Evolutionary conservation across 495 filamentous ascomycete genomes (phyloP).

Genomic region (Penicillium ochrochloron): DNA sequence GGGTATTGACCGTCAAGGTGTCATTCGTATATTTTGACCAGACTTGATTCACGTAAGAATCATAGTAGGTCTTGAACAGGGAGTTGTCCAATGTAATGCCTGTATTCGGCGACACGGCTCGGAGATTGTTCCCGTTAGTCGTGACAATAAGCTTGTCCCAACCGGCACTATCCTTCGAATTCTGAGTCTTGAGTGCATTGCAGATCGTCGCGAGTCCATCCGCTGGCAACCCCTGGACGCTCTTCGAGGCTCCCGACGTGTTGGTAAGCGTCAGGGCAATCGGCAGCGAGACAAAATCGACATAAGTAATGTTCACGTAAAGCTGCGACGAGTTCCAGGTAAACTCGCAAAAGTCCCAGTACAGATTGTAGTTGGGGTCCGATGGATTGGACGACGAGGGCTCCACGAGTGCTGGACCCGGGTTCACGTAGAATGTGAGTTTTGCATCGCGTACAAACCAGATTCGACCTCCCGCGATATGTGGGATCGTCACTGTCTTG

Average conservation of each 20-base stretch:
- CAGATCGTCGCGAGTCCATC: constrained; percentile 62
- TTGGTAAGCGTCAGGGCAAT: constrained; percentile 65
- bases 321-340: constrained; percentile 70
- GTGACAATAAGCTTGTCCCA: constrained; percentile 68
- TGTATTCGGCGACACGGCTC: constrained; percentile 69
- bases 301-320: constrained; percentile 75
- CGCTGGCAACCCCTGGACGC: constrained; percentile 61
- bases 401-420: constrained; percentile 70
- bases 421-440: constrained; percentile 73
- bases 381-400: constrained; percentile 67
- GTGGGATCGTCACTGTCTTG: constrained; percentile 65
- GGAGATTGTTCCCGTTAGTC: constrained; percentile 55
- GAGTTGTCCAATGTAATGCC: constrained; percentile 58
- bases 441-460: constrained; percentile 67
- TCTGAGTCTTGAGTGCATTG: constrained; percentile 56
- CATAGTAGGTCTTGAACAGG: constrained; percentile 66
- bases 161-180: constrained; percentile 56
- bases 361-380: constrained; percentile 66
- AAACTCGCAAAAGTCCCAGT: constrained; percentile 76
- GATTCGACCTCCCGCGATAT: constrained; percentile 68
- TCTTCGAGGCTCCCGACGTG: constrained; percentile 53
- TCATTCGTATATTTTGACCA: constrained; percentile 61
- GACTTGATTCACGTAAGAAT: constrained; percentile 64
- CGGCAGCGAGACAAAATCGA: constrained; percentile 73
- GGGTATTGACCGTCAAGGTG: constrained; percentile 65